These are phyloP conservation scores for Cordyceps sp. DNA, from an alignment of 2,329 filamentous ascomycete species.

Conservation along the genomic window DNA sequence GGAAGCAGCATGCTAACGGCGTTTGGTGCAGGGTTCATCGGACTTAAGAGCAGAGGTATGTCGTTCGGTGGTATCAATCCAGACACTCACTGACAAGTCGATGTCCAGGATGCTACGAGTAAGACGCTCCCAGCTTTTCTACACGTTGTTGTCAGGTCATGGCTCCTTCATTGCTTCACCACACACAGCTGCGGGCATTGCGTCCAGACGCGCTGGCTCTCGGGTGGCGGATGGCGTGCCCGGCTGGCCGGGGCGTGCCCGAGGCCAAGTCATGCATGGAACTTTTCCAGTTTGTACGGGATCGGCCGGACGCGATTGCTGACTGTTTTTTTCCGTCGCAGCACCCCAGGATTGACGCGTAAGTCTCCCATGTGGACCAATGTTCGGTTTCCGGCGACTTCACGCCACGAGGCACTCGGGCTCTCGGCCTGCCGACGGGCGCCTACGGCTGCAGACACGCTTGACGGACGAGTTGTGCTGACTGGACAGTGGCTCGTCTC, in stretches of 20 bases:
- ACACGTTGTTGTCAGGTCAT: too few species aligned
- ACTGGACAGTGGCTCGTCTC: conserved; percentile 4
- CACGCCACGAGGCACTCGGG: too few species aligned
- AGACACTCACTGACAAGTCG: not conserved
- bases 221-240: too few species aligned
- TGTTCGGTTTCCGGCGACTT: too few species aligned
- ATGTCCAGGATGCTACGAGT: not conserved
- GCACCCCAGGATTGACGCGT: conserved; percentile 1
- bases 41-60: conserved; percentile 1
- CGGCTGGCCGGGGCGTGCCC: too few species aligned
- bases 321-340: not conserved
- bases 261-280: too few species aligned
- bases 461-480: conserved; percentile 5
- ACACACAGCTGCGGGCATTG: too few species aligned
- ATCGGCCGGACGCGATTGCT: not conserved
- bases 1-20: too few species aligned
- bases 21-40: conserved; percentile 2
- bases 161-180: too few species aligned
- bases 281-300: not conserved
- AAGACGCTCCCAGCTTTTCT: too few species aligned
- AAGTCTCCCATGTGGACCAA: too few species aligned
- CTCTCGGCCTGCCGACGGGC: not conserved
- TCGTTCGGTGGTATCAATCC: not conserved
- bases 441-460: not conserved
- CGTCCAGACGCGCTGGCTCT: too few species aligned